These are phyloP conservation scores for Chenopodium album DNA, from an alignment of 148 eudicot genomes.

Conservation along the genomic window DNA sequence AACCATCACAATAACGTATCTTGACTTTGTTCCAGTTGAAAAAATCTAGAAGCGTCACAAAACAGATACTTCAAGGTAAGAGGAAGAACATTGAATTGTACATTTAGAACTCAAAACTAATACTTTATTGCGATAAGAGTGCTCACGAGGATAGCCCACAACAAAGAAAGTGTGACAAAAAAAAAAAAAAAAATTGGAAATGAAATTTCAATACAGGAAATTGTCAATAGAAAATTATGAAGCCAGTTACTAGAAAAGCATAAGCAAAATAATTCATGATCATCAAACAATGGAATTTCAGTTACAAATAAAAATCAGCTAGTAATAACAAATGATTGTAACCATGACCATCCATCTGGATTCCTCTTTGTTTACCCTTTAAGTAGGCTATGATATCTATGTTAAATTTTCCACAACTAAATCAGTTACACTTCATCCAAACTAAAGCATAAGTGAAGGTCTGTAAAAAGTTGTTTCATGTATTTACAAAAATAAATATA, in stretches of 20 bases:
- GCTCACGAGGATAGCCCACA: not conserved
- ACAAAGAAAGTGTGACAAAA: not conserved
- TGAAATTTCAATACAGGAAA: not conserved
- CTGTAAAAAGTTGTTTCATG: no score
- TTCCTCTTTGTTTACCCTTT: no score
- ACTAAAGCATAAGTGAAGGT: no score
- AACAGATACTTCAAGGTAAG: not conserved
- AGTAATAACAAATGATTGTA: not conserved
- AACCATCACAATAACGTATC: slow-evolving; percentile 94
- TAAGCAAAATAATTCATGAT: not conserved
- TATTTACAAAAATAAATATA: no score
- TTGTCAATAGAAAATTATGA: not conserved
- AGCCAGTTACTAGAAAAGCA: not conserved
- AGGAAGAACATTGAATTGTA: not conserved
- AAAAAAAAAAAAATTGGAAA: not conserved
- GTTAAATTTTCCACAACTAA: not conserved
- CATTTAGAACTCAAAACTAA: slow-evolving; percentile 5
- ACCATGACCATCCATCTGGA: not conserved
- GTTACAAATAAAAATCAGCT: not conserved
- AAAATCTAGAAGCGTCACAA: slow-evolving; percentile 55
- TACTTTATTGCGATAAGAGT: not conserved
- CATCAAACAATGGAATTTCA: not conserved
- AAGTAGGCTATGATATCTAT: no score
- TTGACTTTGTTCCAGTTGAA: slow-evolving; percentile 94
- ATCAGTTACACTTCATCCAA: no score